Evolutionary conservation across 2,329 filamentous ascomycete species (phyloP).

Genomic region (Gremmenia infestans): DNA sequence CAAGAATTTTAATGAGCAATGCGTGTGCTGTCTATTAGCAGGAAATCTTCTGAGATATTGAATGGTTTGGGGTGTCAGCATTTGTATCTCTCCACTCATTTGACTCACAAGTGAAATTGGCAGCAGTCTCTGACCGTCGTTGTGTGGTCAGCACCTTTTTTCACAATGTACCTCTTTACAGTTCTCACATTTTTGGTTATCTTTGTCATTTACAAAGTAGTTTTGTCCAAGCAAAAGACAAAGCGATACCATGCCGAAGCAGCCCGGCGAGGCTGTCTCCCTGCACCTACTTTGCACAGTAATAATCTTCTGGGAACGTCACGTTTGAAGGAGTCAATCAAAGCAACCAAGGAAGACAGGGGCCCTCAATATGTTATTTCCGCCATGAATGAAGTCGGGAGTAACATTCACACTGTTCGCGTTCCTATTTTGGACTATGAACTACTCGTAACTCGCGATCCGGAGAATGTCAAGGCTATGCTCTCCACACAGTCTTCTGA

Average conservation of each 20-base stretch:
- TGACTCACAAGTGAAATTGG: too few relatives aligned
- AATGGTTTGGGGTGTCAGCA: too few relatives aligned
- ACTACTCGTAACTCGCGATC: slow-evolving; percentile 34
- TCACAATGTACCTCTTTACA: neutral
- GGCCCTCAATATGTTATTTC: slow-evolving; percentile 33
- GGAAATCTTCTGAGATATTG: too few relatives aligned
- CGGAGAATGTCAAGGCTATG: slow-evolving; percentile 31
- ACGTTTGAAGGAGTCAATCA: slow-evolving; percentile 30
- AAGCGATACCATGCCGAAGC: slow-evolving; percentile 28
- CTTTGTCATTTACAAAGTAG: slow-evolving; percentile 24
- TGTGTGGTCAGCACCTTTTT: neutral
- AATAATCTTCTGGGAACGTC: slow-evolving; percentile 32
- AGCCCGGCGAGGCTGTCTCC: slow-evolving; percentile 27
- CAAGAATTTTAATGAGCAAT: too few relatives aligned
- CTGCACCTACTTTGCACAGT: slow-evolving; percentile 29
- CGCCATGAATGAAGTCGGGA: slow-evolving; percentile 29
- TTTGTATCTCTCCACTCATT: too few relatives aligned
- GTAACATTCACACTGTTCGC: slow-evolving; percentile 31
- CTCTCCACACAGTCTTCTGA: slow-evolving; percentile 28
- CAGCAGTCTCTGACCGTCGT: too few relatives aligned
- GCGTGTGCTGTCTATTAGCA: too few relatives aligned
- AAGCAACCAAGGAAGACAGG: slow-evolving; percentile 32
- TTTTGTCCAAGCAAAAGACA: slow-evolving; percentile 24
- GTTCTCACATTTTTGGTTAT: neutral
- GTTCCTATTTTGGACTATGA: slow-evolving; percentile 36